These are phyloP conservation scores for Paspalum vaginatum DNA, from an alignment of 176 grass and related monocot genomes.

Conservation along the genomic window DNA sequence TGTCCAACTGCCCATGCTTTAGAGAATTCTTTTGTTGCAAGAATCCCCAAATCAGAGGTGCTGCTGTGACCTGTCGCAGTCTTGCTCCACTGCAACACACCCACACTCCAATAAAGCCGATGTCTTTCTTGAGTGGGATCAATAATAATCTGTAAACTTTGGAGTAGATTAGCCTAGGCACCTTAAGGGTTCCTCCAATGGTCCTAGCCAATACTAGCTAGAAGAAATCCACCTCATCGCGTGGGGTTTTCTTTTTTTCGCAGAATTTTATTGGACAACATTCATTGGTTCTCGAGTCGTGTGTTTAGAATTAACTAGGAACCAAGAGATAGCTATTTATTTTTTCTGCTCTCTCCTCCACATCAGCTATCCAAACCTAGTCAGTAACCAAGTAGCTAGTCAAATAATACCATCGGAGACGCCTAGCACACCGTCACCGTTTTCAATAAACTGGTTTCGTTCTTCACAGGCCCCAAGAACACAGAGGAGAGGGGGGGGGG, in stretches of 20 bases:
- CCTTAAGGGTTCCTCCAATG: no score
- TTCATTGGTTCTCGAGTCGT: no score
- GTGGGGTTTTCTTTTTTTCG: no score
- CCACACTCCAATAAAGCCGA: constrained; percentile 46
- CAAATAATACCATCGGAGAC: no score
- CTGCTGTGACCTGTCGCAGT: constrained; percentile 31
- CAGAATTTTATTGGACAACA: no score
- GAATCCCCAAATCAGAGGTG: constrained; percentile 47
- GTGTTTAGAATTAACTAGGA: no score
- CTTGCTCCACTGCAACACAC: constrained; percentile 26
- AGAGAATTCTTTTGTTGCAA: constrained; percentile 60
- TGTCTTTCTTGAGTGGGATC: constrained; percentile 46
- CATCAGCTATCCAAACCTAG: no score
- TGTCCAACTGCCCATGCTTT: constrained; percentile 59
- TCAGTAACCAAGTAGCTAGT: no score
- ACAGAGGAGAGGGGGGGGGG: constrained; percentile 1
- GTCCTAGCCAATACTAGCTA: no score
- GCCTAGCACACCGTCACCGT: constrained; percentile 35
- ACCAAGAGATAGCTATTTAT: no score
- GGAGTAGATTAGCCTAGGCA: constrained; percentile 43
- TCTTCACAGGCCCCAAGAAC: constrained; percentile 35
- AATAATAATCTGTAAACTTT: constrained; percentile 41
- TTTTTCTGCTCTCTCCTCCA: no score
- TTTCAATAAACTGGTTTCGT: constrained; percentile 28
- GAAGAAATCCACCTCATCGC: no score